Evolutionary conservation across 2,329 filamentous ascomycete species (phyloP), one percentile per base, ranked within the genome.

Genomic region (Penicillium sp.): DNA sequence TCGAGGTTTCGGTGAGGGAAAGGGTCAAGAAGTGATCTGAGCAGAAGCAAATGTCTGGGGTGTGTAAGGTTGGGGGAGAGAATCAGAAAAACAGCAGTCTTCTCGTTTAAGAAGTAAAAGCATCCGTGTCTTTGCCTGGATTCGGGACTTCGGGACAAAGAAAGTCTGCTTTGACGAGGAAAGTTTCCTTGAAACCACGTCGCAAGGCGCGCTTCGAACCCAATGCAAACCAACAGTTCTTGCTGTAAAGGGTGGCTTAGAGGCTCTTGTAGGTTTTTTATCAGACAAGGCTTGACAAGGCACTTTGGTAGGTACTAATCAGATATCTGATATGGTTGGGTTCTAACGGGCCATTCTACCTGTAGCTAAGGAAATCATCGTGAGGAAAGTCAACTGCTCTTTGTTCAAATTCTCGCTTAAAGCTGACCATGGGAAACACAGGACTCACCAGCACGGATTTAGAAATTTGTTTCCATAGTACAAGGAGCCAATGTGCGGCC

Each of bases 371-470:
- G n/a, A 12, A 35, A 14, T 35, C 31, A 34, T 49, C 5, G 15
- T 6, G 34, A 49, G 4, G 15, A 20, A 25, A 22, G 17, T 20
- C 14, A n/a, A 20, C 47, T 22, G 22, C 22, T 22, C 4, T 65
- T 63, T 67, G 65, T 67, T 66, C 50, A 53, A 56, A 35, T 35
- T 14, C 22, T 45, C 39, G 52, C 55, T 51, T n/a, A 38, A 55
- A 59, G 52, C 52, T 28, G 14, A 11, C 14, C 11, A 31, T 47
- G 43, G 25, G 22, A 8, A 31, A 15, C 43, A 47, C 43, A 6
- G 43, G 59, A 12, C 43, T 62, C 54, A 49, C 41, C 31, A 43
- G 39, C 28, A 42, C 31, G 31, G 38, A 51, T n/a, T n/a, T 50
- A 55, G 47, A 8, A 15, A 5, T 1, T 42, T 22, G 4, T 48